These are phyloP conservation scores for Blastocystis hominis DNA, from an alignment of 352 stramenopile species.

Conservation along the genomic window DNA sequence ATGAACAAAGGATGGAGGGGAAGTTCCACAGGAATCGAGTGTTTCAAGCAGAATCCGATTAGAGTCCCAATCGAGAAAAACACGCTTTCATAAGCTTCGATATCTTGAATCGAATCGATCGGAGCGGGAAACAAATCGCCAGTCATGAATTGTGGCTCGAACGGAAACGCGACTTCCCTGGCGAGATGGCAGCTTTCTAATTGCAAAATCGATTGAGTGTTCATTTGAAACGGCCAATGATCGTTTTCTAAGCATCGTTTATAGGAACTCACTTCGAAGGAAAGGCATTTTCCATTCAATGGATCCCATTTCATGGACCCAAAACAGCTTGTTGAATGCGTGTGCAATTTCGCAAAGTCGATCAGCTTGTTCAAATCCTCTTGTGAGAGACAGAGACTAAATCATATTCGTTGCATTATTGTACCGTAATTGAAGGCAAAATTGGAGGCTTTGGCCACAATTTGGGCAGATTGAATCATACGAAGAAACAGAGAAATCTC, in stretches of 20 bases:
- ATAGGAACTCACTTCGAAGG: not conserved
- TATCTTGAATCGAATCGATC: not conserved
- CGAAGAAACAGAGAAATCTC: not conserved
- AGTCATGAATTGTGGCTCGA: not conserved
- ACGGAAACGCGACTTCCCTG: not conserved
- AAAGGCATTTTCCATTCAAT: not conserved
- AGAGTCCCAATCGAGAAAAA: not conserved
- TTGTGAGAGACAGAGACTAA: not conserved
- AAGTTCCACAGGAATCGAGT: not conserved
- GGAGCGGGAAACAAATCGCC: not conserved
- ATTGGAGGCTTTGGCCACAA: not conserved
- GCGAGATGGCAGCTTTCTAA: not conserved
- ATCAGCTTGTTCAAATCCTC: not conserved
- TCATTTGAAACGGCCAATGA: not conserved
- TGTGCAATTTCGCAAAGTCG: not conserved
- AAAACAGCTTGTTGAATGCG: not conserved
- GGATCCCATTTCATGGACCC: not conserved
- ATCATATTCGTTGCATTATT: not conserved
- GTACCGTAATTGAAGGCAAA: not conserved
- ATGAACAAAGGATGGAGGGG: not conserved
- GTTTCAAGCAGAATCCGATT: not conserved
- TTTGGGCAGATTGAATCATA: not conserved
- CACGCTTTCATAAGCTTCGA: not conserved
- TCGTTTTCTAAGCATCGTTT: not conserved
- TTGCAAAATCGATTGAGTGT: not conserved